These are phyloP conservation scores for Penicillium psychrofluorescens DNA, from an alignment of 495 filamentous ascomycete species.

Conservation along the genomic window DNA sequence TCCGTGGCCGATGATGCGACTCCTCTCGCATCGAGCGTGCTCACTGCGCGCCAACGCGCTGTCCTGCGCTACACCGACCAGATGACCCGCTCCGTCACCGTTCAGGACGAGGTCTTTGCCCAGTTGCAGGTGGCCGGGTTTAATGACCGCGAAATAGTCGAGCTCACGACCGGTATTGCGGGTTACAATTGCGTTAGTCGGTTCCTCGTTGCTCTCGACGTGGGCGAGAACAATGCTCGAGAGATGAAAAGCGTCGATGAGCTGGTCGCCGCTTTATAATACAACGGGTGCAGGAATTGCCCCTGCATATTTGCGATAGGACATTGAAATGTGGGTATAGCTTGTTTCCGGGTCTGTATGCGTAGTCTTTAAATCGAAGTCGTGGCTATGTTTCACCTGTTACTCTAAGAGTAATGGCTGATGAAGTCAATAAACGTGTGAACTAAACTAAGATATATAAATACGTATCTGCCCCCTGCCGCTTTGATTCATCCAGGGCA, in stretches of 20 bases:
- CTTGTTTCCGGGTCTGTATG: no score
- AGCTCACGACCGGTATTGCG: conserved; percentile 70
- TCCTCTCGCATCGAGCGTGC: conserved; percentile 21
- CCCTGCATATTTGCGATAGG: no score
- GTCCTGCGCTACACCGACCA: conserved; percentile 44
- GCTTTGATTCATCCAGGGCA: no score
- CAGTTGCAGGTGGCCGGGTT: conserved; percentile 41
- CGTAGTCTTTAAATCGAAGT: no score
- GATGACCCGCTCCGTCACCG: conserved; percentile 40
- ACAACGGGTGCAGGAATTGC: background rate
- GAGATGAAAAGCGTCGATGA: conserved; percentile 39
- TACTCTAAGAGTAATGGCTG: no score
- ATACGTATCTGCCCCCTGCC: no score
- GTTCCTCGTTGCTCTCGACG: conserved; percentile 77
- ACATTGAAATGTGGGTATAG: no score
- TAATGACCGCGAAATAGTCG: conserved; percentile 55
- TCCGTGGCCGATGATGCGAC: conserved; percentile 20
- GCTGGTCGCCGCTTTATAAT: conserved; percentile 12
- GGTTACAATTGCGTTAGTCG: conserved; percentile 84
- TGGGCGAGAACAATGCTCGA: conserved; percentile 41
- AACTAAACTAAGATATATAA: no score
- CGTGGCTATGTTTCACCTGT: no score
- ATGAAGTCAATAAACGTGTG: no score
- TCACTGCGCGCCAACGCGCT: conserved; percentile 59
- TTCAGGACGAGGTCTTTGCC: conserved; percentile 55